phyloP scores from a whole-genome alignment of 1,284 basidiomycete species.

The Trichosporon sp. region DNA sequence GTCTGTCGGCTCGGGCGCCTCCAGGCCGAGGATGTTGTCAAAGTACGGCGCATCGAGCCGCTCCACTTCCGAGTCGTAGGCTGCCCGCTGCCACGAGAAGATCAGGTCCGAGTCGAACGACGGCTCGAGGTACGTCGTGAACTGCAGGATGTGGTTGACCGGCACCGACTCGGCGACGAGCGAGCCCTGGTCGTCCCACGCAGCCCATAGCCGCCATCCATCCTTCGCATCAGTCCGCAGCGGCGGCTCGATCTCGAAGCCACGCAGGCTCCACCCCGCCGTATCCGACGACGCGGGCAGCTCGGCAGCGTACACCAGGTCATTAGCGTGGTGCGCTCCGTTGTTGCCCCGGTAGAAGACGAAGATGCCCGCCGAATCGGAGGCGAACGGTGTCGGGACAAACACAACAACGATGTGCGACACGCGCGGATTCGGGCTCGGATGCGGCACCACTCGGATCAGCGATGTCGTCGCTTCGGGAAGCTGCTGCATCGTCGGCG shows the following conservation, averaged over 20 bases:
- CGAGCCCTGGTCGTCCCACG: slow-evolving; percentile 45
- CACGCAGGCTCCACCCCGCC: slow-evolving; percentile 37
- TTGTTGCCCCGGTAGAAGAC: slow-evolving; percentile 41
- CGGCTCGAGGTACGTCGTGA: slow-evolving; percentile 30
- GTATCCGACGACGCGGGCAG: slow-evolving; percentile 27
- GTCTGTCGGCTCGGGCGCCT: slow-evolving; percentile 52
- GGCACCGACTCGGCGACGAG: slow-evolving; percentile 25
- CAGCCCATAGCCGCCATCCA: slow-evolving; percentile 47
- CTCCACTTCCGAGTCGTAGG: slow-evolving; percentile 51
- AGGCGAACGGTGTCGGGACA: slow-evolving; percentile 33
- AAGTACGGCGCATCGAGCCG: slow-evolving; percentile 76
- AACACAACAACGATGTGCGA: slow-evolving; percentile 45
- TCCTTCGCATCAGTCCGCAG: slow-evolving; percentile 24
- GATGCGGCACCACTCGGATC: slow-evolving; percentile 38
- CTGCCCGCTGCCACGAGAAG: slow-evolving; percentile 34
- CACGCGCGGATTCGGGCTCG: slow-evolving; percentile 30
- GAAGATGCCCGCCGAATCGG: slow-evolving; percentile 40
- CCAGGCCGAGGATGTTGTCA: slow-evolving; percentile 68
- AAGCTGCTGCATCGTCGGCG: neutral
- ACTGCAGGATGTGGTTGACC: slow-evolving; percentile 38
- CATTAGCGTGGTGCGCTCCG: slow-evolving; percentile 22
- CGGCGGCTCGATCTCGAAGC: slow-evolving; percentile 44
- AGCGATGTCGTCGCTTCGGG: slow-evolving; percentile 23
- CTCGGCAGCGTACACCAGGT: slow-evolving; percentile 38
- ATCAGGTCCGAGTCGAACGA: slow-evolving; percentile 20